Conservation (phyloP, 2,329 filamentous ascomycete species). For the Rutstroemia sp. region DNA sequence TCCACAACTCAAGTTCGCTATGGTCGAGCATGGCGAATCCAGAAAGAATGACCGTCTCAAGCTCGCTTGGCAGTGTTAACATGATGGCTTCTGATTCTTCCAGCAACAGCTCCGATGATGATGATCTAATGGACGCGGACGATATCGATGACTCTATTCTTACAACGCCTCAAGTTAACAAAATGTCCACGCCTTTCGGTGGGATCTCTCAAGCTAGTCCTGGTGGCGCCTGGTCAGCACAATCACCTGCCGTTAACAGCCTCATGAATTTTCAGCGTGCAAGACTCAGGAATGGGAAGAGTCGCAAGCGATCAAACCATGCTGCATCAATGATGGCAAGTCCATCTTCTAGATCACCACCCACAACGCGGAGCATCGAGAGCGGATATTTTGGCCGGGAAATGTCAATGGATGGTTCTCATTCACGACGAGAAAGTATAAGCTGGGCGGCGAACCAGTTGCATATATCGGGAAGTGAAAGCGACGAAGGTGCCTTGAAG, state of each 20-base stretch:
- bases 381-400: constrained; percentile 46
- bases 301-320: constrained; percentile 58
- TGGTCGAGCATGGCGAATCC: constrained; percentile 66
- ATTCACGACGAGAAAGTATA: constrained; percentile 74
- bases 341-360: constrained; percentile 70
- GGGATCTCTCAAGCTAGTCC: constrained; percentile 38
- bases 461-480: constrained; percentile 75
- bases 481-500: constrained; percentile 57
- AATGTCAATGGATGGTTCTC: constrained; percentile 38
- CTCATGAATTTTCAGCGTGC: constrained; percentile 71
- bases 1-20: constrained; percentile 50
- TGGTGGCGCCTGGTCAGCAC: constrained; percentile 55
- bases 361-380: constrained; percentile 38
- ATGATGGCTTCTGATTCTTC: constrained; percentile 76
- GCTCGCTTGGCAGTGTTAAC: constrained; percentile 46
- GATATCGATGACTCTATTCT: constrained; percentile 71
- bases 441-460: constrained; percentile 86
- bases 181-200: constrained; percentile 42
- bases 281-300: constrained; percentile 51
- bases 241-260: constrained; percentile 65
- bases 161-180: constrained; percentile 72
- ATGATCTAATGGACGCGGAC: constrained; percentile 64
- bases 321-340: constrained; percentile 47
- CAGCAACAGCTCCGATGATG: constrained; percentile 62
- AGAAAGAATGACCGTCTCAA: constrained; percentile 67